These are phyloP conservation scores for Purpureocillium lavendulum DNA, from an alignment of 2,329 filamentous ascomycete genomes.

Conservation along the genomic window DNA sequence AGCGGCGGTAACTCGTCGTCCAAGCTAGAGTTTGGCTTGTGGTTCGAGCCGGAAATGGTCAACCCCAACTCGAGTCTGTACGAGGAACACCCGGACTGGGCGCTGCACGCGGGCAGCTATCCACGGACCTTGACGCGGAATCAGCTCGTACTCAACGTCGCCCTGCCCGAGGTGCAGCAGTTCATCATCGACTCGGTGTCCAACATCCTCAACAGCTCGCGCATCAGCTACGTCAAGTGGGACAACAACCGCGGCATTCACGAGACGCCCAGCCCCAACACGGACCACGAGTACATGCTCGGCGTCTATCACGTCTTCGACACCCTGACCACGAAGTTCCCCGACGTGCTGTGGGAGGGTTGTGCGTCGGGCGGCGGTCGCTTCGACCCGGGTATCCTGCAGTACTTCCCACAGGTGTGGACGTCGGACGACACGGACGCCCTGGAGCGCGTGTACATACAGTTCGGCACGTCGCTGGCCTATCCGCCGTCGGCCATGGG, in stretches of 20 bases:
- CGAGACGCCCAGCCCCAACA: conserved; percentile 44
- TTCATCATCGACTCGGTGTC: conserved; percentile 50
- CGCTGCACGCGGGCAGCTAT: conserved; percentile 47
- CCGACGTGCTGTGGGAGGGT: conserved; percentile 56
- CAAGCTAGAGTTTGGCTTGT: conserved; percentile 52
- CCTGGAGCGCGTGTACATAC: conserved; percentile 50
- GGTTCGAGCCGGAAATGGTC: conserved; percentile 63
- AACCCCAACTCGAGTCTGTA: conserved; percentile 55
- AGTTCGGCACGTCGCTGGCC: conserved; percentile 54
- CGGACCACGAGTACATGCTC: conserved; percentile 52
- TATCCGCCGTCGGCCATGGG: conserved; percentile 58
- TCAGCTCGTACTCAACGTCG: conserved; percentile 55
- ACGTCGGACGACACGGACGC: conserved; percentile 59
- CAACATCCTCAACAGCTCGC: conserved; percentile 41
- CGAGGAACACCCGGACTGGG: conserved; percentile 55
- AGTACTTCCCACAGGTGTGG: conserved; percentile 60
- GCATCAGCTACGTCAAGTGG: conserved; percentile 58
- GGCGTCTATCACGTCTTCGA: conserved; percentile 56
- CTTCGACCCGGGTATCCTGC: conserved; percentile 54
- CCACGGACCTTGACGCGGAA: conserved; percentile 45
- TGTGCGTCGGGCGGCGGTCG: conserved; percentile 57
- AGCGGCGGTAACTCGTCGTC: conserved; percentile 34
- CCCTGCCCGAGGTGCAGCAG: conserved; percentile 52
- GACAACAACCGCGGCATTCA: conserved; percentile 60
- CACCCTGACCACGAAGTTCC: conserved; percentile 49